Evolutionary conservation across 1,139 yeast genomes (phyloP).

Genomic region (Chernovozyma sophiae-reginae): DNA sequence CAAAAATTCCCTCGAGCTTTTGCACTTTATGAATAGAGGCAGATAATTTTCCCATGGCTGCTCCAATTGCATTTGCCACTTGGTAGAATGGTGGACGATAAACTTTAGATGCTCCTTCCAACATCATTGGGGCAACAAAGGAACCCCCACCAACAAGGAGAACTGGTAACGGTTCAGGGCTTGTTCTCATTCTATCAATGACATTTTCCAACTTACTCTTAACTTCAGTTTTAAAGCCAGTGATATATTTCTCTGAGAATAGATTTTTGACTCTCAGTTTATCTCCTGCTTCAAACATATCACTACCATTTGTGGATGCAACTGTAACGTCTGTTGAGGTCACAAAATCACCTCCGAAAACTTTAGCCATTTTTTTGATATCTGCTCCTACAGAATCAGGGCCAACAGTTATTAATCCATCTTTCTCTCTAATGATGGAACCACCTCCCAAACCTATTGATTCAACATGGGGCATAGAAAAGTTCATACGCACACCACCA

Average conservation of each 20-base stretch:
- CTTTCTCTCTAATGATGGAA: constrained; percentile 26
- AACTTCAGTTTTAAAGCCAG: constrained; percentile 16
- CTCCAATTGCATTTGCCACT: constrained; percentile 45
- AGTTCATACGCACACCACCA: constrained; percentile 41
- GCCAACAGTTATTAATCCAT: constrained; percentile 25
- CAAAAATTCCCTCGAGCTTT: constrained; percentile 11
- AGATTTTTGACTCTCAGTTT: constrained; percentile 8
- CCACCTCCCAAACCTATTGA: constrained; percentile 44
- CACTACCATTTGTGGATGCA: constrained; percentile 11
- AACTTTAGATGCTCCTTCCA: constrained; percentile 37
- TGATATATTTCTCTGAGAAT: constrained; percentile 3
- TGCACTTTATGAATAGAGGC: constrained; percentile 16
- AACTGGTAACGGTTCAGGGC: constrained; percentile 38
- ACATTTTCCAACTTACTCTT: constrained; percentile 26
- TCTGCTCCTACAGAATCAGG: constrained; percentile 41
- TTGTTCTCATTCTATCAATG: constrained; percentile 38
- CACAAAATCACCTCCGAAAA: constrained; percentile 32
- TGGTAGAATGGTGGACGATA: constrained; percentile 33
- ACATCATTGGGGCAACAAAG: constrained; percentile 28
- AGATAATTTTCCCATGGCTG: constrained; percentile 41
- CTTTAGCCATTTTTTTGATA: constrained; percentile 20
- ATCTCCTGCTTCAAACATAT: constrained; percentile 11
- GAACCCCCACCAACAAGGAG: constrained; percentile 45
- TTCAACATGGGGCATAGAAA: constrained; percentile 43
- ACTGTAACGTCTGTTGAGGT: constrained; percentile 36